Percentiles rank a stretch among this genome's conserved stretches.
phyloP scores from a whole-genome alignment of 306 rosid species.

The Carpinus viminea region DNA sequence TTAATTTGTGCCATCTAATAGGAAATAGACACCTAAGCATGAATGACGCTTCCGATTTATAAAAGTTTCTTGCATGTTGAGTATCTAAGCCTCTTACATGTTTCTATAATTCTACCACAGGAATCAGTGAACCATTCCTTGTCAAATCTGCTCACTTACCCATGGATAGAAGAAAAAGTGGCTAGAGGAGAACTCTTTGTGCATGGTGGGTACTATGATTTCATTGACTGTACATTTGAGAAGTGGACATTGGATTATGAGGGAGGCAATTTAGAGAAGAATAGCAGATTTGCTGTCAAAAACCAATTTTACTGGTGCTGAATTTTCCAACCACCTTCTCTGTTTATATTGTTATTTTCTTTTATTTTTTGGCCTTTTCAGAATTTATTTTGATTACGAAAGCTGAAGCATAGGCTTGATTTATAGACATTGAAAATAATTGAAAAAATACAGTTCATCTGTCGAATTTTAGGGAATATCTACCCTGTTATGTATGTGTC shows the following conservation, averaged over 20 bases:
- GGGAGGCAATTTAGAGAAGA: constrained; percentile 48
- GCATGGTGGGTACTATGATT: constrained; percentile 94
- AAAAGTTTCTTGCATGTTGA: constrained; percentile 1
- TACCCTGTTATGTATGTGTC: too few species aligned
- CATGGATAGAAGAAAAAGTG: constrained; percentile 92
- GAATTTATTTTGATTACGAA: constrained; percentile 5
- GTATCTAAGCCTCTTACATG: background rate
- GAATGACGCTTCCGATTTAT: background rate
- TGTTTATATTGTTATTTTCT: background rate
- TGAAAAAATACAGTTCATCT: background rate
- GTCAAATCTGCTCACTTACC: constrained; percentile 79
- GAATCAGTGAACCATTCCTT: constrained; percentile 66
- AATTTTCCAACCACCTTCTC: constrained; percentile 26
- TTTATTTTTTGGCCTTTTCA: constrained; percentile 6
- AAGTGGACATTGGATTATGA: constrained; percentile 89
- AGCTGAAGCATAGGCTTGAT: constrained; percentile 20
- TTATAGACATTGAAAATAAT: background rate
- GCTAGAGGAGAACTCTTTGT: constrained; percentile 57
- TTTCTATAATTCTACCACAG: constrained; percentile 47
- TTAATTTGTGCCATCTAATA: too few species aligned
- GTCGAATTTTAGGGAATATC: too few species aligned
- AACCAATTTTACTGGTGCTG: constrained; percentile 66
- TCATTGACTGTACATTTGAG: constrained; percentile 88
- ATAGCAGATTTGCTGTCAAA: constrained; percentile 52
- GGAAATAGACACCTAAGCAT: too few species aligned